Evolutionary conservation across 768 basidiomycete species (phyloP).

Genomic region (Daedaleopsis sinensis): DNA sequence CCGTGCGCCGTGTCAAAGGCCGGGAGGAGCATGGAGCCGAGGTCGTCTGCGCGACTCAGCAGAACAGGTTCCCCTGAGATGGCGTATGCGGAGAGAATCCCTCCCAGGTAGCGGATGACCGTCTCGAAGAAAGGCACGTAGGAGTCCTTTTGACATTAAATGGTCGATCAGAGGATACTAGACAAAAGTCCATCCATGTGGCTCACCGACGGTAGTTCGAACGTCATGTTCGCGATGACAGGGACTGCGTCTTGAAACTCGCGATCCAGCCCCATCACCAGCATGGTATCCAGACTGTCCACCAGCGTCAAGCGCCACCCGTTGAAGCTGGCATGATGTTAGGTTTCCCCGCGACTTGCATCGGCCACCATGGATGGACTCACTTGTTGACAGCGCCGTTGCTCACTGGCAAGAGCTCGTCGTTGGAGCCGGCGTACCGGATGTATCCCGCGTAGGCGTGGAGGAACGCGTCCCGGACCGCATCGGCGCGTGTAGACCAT

Average conservation of each 20-base stretch:
- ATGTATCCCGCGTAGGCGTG: slow-evolving; percentile 73
- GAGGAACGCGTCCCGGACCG: slow-evolving; percentile 63
- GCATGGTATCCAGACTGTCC: slow-evolving; percentile 86
- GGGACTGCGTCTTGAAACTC: slow-evolving; percentile 71
- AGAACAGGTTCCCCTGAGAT: slow-evolving; percentile 65
- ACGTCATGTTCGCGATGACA: slow-evolving; percentile 51
- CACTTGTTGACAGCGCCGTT: slow-evolving; percentile 54
- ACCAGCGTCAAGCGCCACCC: slow-evolving; percentile 80
- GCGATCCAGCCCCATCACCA: slow-evolving; percentile 73
- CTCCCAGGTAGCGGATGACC: slow-evolving; percentile 87
- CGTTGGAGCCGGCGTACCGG: slow-evolving; percentile 57
- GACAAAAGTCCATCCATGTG: slow-evolving; percentile 30
- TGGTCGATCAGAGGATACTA: not conserved
- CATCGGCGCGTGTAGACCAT: slow-evolving; percentile 57
- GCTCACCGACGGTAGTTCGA: slow-evolving; percentile 42
- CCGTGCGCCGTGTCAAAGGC: slow-evolving; percentile 73
- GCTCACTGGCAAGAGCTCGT: slow-evolving; percentile 62
- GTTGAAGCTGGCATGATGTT: slow-evolving; percentile 56
- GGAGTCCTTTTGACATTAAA: slow-evolving; percentile 25
- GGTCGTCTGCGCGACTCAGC: slow-evolving; percentile 73
- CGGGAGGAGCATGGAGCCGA: slow-evolving; percentile 72
- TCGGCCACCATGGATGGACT: slow-evolving; percentile 18
- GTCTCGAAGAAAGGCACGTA: slow-evolving; percentile 76
- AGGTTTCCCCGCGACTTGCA: not conserved
- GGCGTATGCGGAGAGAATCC: slow-evolving; percentile 82